Base-by-base conservation (phyloP, 2,329 filamentous ascomycete species). In the Paracoccidioides lutzii region DNA sequence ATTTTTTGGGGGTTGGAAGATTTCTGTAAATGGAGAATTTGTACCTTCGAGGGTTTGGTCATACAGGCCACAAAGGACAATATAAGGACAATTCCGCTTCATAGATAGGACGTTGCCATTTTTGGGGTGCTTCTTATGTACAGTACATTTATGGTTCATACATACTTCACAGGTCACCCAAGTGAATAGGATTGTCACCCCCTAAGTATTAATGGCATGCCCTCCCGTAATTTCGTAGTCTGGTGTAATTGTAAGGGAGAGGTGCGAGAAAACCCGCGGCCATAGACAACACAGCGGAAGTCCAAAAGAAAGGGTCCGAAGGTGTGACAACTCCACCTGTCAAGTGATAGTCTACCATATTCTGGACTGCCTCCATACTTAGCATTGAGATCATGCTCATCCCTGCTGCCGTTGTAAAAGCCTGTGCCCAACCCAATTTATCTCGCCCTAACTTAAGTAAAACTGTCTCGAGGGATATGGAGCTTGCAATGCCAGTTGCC, bases 331-430 rank as follows among this genome's bases (percentile, higher is more conserved):
- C 62, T 0, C 78, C 79, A 0, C 78, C 77, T 0, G 78, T 81
- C 0, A 81, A 66, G 56, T 77, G 73, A 56, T 77, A 81, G 58
- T 82, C 79, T 3, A 81, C 78, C 0, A 68, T 58, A 58, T 81
- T 81, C 60, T 81, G 75, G 0, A 75, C 78, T 3, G 71, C 58
- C 62, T 81, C 79, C 79, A 82, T 82, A 0, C 78, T 77, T 1
- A 80, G 8, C 79, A 81, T 81, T 0, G 78, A 81, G 8, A 81
- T 75, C 50, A 80, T 65, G 56, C 79, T 81, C 79, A 81, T 82
- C 0, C 79, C 79, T 28, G 75, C 73, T 0, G 79, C 79, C 0
- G 79, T 81, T 46, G 70, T 75, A 2, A 69, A 71, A 0, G 79
- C 79, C 0, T 61, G 62, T 0, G 61, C 55, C 78, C 76, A 80